phyloP scores from a whole-genome alignment of 2,329 filamentous ascomycete species.

The Dendrostoma leiphaemia region DNA sequence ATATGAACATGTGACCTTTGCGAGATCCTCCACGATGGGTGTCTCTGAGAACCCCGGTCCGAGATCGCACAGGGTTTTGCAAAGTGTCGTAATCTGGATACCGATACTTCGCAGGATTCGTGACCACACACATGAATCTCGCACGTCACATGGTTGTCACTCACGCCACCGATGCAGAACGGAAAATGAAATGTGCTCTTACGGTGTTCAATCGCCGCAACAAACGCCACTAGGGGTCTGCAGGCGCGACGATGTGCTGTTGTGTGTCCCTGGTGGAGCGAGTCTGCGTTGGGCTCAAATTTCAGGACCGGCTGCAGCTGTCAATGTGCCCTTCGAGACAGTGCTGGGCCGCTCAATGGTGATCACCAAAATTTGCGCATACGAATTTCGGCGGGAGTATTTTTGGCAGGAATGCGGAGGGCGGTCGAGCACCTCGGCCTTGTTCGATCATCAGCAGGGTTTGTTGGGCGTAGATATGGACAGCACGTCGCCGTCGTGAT shows the following conservation, averaged over 20 bases:
- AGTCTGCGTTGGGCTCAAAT: slow-evolving; percentile 6
- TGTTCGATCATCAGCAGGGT: not conserved
- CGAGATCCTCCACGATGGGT: not conserved
- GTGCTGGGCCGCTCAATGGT: slow-evolving; percentile 3
- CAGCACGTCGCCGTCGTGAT: not conserved
- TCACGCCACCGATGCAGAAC: slow-evolving; percentile 6
- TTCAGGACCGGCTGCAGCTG: slow-evolving; percentile 7
- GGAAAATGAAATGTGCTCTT: slow-evolving; percentile 2
- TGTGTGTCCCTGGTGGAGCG: not conserved
- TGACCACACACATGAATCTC: not conserved
- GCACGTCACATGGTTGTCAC: not conserved
- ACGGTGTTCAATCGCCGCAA: slow-evolving; percentile 7
- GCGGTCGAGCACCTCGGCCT: not conserved
- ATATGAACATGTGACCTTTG: not conserved
- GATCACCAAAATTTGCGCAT: not conserved
- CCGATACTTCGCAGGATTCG: not conserved
- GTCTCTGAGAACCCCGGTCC: not conserved
- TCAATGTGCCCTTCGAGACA: slow-evolving; percentile 11
- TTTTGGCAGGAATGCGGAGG: not conserved
- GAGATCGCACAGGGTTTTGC: not conserved
- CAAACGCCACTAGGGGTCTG: slow-evolving; percentile 2
- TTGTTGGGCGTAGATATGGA: not conserved
- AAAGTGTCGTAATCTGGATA: not conserved
- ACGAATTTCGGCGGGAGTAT: not conserved
- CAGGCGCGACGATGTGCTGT: not conserved